A percentile compares a stretch with the other conserved stretches of the same genome.
Conservation (phyloP, 2,329 filamentous ascomycete species). For the Parastagonospora avenae region DNA sequence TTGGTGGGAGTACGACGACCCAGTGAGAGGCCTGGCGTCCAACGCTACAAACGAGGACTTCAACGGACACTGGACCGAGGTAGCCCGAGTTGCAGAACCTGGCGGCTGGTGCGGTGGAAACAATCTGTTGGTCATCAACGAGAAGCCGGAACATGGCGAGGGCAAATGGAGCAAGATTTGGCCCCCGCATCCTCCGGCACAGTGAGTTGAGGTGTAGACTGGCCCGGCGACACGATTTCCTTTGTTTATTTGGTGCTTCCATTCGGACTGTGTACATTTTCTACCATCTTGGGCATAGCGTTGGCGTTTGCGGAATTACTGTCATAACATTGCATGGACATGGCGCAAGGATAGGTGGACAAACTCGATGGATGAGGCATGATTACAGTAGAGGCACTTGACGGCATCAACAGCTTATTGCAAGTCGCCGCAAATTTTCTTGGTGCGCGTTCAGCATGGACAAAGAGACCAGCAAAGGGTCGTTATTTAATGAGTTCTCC, state of each 20-base stretch:
- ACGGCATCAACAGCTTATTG: too few relatives aligned
- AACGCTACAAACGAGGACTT: slow-evolving; percentile 32
- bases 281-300: slow-evolving; percentile 24
- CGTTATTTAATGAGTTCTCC: too few relatives aligned
- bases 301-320: slow-evolving; percentile 16
- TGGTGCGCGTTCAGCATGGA: too few relatives aligned
- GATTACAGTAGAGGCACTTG: too few relatives aligned
- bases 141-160: slow-evolving; percentile 36
- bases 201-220: slow-evolving; percentile 8
- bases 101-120: slow-evolving; percentile 63
- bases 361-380: too few relatives aligned
- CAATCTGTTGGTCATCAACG: slow-evolving; percentile 57
- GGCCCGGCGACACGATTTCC: slow-evolving; percentile 4
- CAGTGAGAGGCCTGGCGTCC: slow-evolving; percentile 23
- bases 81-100: slow-evolving; percentile 53
- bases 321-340: neutral
- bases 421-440: too few relatives aligned
- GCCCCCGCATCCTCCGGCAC: slow-evolving; percentile 25
- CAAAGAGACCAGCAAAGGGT: too few relatives aligned
- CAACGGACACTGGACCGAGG: slow-evolving; percentile 41
- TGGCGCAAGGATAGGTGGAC: neutral
- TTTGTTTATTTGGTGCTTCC: slow-evolving; percentile 4
- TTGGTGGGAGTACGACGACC: slow-evolving; percentile 55
- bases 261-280: slow-evolving; percentile 14
- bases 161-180: slow-evolving; percentile 41